These are phyloP conservation scores for Fusarium buxicola DNA, from an alignment of 2,329 filamentous ascomycete genomes.

Conservation along the genomic window DNA sequence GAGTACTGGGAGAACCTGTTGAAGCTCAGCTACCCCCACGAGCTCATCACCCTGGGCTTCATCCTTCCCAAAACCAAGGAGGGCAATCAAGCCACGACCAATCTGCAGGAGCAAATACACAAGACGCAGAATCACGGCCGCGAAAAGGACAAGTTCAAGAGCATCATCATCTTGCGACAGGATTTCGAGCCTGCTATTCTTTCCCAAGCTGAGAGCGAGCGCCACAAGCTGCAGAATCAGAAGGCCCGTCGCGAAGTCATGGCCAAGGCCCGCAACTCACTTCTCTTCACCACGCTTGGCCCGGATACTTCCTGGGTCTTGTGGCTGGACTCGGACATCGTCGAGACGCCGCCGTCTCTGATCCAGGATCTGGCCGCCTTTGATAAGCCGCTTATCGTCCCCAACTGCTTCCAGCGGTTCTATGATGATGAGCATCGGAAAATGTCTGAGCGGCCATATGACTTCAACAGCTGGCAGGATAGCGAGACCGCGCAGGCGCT, in stretches of 20 bases:
- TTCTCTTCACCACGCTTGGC: constrained; percentile 94
- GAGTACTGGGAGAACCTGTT: constrained; percentile 96
- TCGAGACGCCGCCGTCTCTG: constrained; percentile 85
- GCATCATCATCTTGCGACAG: constrained; percentile 93
- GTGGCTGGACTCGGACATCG: constrained; percentile 92
- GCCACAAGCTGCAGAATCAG: constrained; percentile 92
- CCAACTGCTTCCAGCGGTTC: constrained; percentile 95
- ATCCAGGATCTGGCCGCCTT: constrained; percentile 92
- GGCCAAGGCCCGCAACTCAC: constrained; percentile 91
- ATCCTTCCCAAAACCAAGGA: constrained; percentile 95
- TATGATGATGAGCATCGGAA: constrained; percentile 75
- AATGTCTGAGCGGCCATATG: constrained; percentile 85
- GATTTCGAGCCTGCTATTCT: constrained; percentile 87
- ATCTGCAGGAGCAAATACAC: constrained; percentile 85
- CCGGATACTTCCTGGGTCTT: constrained; percentile 95
- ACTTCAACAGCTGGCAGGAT: constrained; percentile 98
- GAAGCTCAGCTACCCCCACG: constrained; percentile 87
- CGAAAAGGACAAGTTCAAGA: constrained; percentile 86
- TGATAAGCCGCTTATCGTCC: constrained; percentile 90
- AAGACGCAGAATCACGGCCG: constrained; percentile 84
- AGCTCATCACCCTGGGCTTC: constrained; percentile 94
- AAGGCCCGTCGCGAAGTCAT: constrained; percentile 88
- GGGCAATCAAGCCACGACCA: constrained; percentile 85
- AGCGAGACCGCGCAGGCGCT: constrained; percentile 82
- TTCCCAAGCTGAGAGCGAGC: constrained; percentile 87